These are phyloP conservation scores for Pseudoturritis turrita DNA, from an alignment of 345 rosid species.

Conservation along the genomic window DNA sequence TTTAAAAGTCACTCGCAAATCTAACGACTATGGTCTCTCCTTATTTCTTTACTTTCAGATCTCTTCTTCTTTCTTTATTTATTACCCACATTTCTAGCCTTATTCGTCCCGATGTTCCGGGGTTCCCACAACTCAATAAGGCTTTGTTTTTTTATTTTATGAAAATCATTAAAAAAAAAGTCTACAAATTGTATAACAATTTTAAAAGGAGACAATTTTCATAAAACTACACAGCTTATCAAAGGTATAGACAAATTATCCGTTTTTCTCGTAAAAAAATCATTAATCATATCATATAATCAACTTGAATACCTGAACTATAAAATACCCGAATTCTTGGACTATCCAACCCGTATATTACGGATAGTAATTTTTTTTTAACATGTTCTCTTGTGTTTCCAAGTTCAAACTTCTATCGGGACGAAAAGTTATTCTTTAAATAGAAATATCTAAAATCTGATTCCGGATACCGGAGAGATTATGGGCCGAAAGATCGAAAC, in stretches of 20 bases:
- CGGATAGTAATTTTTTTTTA: too few relatives aligned
- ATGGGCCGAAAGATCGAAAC: too few relatives aligned
- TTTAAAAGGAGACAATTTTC: neutral
- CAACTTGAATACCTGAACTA: too few relatives aligned
- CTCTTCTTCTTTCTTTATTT: neutral
- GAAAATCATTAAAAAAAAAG: neutral
- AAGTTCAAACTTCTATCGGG: too few relatives aligned
- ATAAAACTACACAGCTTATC: neutral
- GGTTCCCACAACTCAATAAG: conserved; percentile 7
- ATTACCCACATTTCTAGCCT: neutral
- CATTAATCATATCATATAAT: too few relatives aligned
- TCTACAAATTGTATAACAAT: neutral
- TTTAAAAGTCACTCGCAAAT: neutral
- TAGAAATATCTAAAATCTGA: too few relatives aligned
- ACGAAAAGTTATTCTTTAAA: too few relatives aligned
- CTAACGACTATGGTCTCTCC: conserved; percentile 30
- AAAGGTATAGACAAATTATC: neutral
- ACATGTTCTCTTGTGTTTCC: too few relatives aligned
- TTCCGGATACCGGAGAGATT: too few relatives aligned
- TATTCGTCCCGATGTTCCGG: conserved; percentile 4
- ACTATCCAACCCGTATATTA: neutral
- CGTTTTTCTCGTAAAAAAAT: neutral
- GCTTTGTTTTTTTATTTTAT: neutral
- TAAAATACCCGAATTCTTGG: neutral
- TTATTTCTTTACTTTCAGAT: neutral